A percentile compares a stretch with the other conserved stretches of the same genome.
Evolutionary conservation across 1,139 yeast genomes (phyloP).

Genomic region (Geotrichum reessii): DNA sequence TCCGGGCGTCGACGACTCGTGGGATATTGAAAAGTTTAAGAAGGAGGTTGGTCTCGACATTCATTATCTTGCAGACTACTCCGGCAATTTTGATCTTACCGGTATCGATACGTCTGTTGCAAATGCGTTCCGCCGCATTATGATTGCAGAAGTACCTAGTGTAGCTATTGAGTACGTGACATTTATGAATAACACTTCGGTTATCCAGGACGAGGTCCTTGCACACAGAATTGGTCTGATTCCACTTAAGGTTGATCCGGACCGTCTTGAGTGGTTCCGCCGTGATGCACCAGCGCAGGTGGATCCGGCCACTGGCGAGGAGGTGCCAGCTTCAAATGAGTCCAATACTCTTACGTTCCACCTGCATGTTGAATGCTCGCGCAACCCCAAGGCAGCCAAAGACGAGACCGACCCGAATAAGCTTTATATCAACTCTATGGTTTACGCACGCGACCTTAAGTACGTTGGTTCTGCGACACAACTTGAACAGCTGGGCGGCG

Average conservation of each 20-base stretch:
- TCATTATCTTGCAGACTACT: constrained; percentile 54
- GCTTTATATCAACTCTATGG: constrained; percentile 73
- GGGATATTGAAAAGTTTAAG: constrained; percentile 83
- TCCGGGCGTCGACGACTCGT: constrained; percentile 58
- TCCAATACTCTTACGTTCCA: constrained; percentile 83
- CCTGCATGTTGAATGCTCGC: constrained; percentile 75
- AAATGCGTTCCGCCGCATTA: constrained; percentile 93
- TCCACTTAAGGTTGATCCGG: constrained; percentile 92
- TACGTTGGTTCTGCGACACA: constrained; percentile 93
- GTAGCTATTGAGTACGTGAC: constrained; percentile 92
- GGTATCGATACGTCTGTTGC: constrained; percentile 89
- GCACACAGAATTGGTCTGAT: constrained; percentile 92
- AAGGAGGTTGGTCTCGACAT: constrained; percentile 62
- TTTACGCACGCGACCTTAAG: constrained; percentile 81
- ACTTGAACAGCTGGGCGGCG: constrained; percentile 63
- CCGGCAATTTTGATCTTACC: constrained; percentile 79
- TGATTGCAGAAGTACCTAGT: constrained; percentile 94
- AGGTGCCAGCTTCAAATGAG: constrained; percentile 49
- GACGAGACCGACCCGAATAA: constrained; percentile 77
- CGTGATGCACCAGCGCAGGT: constrained; percentile 55
- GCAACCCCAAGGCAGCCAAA: constrained; percentile 77
- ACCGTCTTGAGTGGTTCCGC: constrained; percentile 55
- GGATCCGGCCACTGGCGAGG: constrained; percentile 33
- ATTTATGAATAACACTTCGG: constrained; percentile 89
- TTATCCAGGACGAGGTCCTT: constrained; percentile 92